A percentile compares a stretch with the other conserved stretches of the same genome.
Conservation (phyloP, 345 rosid genomes). For the Pistacia integerrima region DNA sequence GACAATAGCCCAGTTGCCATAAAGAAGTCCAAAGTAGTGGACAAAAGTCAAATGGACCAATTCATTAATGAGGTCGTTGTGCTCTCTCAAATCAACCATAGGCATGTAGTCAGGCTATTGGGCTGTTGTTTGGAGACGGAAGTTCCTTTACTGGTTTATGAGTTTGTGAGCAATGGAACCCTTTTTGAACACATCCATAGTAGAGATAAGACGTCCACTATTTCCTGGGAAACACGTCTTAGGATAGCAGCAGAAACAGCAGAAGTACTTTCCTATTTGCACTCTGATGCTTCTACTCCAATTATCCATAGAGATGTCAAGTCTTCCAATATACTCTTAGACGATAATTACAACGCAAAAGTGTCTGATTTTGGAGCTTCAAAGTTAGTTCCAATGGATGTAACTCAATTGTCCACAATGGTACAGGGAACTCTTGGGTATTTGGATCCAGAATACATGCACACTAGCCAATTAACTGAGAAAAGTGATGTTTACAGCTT, state of each 20-base stretch:
- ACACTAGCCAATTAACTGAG: slow-evolving; percentile 35
- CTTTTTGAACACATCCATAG: slow-evolving; percentile 19
- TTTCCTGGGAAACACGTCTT: slow-evolving; percentile 38
- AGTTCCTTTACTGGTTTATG: no score
- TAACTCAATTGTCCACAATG: slow-evolving; percentile 31
- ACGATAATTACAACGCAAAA: no score
- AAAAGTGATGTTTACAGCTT: slow-evolving; percentile 57
- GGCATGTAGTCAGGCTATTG: slow-evolving; percentile 23
- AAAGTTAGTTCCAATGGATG: slow-evolving; percentile 35
- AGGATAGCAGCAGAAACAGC: slow-evolving; percentile 35
- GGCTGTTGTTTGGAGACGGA: no score
- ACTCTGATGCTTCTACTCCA: slow-evolving; percentile 17
- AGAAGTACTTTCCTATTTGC: slow-evolving; percentile 41
- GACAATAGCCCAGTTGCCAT: slow-evolving; percentile 21
- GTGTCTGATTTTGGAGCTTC: slow-evolving; percentile 38
- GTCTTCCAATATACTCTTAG: no score
- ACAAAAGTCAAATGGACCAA: slow-evolving; percentile 22
- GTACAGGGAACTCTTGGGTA: slow-evolving; percentile 48
- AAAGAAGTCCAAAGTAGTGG: slow-evolving; percentile 20
- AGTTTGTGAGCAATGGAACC: slow-evolving; percentile 19
- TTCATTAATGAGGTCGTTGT: slow-evolving; percentile 26
- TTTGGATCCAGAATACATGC: slow-evolving; percentile 41
- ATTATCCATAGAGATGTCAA: no score
- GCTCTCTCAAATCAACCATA: slow-evolving; percentile 29
- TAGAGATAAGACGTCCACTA: not conserved